Percentiles rank a stretch among this genome's conserved stretches.
phyloP scores from a whole-genome alignment of 1,284 basidiomycete species.

The Vanrija pseudolonga region DNA sequence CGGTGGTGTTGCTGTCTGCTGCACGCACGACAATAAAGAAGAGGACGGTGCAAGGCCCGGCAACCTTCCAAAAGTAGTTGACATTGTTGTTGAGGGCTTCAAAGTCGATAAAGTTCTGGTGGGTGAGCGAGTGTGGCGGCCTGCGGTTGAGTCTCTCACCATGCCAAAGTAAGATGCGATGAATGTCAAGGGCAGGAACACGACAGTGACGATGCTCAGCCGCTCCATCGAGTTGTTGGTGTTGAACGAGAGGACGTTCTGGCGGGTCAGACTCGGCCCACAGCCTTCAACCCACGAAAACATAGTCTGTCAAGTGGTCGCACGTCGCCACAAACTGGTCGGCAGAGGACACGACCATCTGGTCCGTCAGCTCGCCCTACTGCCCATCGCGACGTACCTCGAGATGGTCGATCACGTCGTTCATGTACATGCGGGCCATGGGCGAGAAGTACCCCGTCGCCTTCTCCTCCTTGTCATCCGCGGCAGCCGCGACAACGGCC shows the following conservation, averaged over 20 bases:
- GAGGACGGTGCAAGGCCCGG: conserved; percentile 36
- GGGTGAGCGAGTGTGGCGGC: background rate
- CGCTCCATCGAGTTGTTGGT: conserved; percentile 49
- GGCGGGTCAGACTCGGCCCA: background rate
- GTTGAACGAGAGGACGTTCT: conserved; percentile 46
- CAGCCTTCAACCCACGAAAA: conserved; percentile 35
- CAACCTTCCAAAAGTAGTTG: conserved; percentile 47
- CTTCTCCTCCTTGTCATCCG: no score
- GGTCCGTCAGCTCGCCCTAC: conserved; percentile 1
- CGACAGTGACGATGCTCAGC: conserved; percentile 48
- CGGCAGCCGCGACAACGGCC: no score
- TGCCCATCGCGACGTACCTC: conserved; percentile 24
- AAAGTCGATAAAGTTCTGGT: conserved; percentile 41
- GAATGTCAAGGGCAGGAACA: conserved; percentile 42
- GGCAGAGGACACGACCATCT: conserved; percentile 38
- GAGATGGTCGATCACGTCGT: conserved; percentile 47
- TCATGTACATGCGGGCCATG: conserved; percentile 43
- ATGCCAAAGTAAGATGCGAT: conserved; percentile 38
- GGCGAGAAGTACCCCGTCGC: conserved; percentile 37
- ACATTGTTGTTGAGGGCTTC: conserved; percentile 31
- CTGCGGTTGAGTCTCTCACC: conserved; percentile 12
- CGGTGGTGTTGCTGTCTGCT: no score
- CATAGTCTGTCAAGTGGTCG: conserved; percentile 48
- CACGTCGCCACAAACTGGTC: conserved; percentile 47
- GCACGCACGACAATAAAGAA: conserved; percentile 41